A percentile compares a stretch with the other conserved stretches of the same genome.
These are phyloP conservation scores for Sphenostylis stenocarpa DNA, from an alignment of 306 rosid species.

Conservation along the genomic window DNA sequence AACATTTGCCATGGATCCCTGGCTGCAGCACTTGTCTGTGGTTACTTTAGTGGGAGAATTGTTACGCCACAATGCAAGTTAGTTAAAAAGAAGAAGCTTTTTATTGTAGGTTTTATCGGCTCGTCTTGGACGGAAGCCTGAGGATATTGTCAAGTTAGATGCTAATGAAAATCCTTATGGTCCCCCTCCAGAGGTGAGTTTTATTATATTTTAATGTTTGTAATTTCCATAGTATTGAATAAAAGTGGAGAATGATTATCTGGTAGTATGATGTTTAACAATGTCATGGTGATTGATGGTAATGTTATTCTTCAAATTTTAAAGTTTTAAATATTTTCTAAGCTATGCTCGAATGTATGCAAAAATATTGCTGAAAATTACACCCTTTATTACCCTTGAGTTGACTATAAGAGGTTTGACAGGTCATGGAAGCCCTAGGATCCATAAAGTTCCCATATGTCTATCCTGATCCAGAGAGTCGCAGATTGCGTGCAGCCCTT, in stretches of 20 bases:
- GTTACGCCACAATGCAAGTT: constrained; percentile 5
- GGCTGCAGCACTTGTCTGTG: neutral
- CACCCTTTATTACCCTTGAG: constrained; percentile 20
- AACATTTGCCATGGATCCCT: neutral
- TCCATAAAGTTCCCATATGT: constrained; percentile 76
- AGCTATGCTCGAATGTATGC: neutral
- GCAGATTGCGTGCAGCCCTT: constrained; percentile 83
- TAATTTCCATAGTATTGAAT: neutral
- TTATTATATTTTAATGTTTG: neutral
- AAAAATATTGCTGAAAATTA: neutral
- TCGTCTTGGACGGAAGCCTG: constrained; percentile 88
- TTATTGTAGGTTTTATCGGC: constrained; percentile 71
- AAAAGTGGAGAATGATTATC: neutral
- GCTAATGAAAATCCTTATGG: constrained; percentile 99
- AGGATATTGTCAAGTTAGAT: constrained; percentile 93
- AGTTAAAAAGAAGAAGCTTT: constrained; percentile 28
- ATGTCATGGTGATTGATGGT: neutral
- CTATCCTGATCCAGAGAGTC: constrained; percentile 96
- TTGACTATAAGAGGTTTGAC: constrained; percentile 39
- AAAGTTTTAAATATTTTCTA: neutral
- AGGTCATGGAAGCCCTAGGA: constrained; percentile 90
- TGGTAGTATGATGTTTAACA: constrained; percentile 15
- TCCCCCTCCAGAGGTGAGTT: constrained; percentile 92
- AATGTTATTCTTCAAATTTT: neutral
- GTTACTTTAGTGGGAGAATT: constrained; percentile 8